Base-by-base conservation (phyloP, 345 rosid species). In the Salix dunnii region DNA sequence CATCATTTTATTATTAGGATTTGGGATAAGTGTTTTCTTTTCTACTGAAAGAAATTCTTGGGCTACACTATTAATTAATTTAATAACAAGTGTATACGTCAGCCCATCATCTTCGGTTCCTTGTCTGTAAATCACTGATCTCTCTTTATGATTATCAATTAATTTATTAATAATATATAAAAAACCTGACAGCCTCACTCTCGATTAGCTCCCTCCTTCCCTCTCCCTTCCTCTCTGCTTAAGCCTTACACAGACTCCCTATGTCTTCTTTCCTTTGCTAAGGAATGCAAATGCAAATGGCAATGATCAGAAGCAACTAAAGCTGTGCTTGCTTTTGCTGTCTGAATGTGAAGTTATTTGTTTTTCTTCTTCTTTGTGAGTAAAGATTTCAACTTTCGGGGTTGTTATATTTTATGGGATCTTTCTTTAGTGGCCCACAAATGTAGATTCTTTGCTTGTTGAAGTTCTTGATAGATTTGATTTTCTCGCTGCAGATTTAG, bases 61-160 rank as follows among this genome's bases (percentile, higher is more conserved):
- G 21, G 61, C 8, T n/a, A 23, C 5, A 58, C 14, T 58, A 23
- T 58, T n/a, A 58, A n/a, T 58, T 58, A 58, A 58, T 58, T 9
- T 73, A 76, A 69, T 77, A 77, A 25, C 14, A 30, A 49, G 40
- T 28, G 11, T 28, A 2, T 28, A 3, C 23, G 63, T 1, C 2
- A n/a, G 60, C 3, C 76, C 78, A 75, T 70, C 48, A 74, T 80
- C 76, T 28, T 75, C 78, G 82, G 28, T 70, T n/a, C 71, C 20
- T 20, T 81, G 83, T 76, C 77, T 72, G 71, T 30, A 72, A 46
- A 68, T 31, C 43, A 30, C 1, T 58, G 63, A 58, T 58, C 28
- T 58, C 63, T 58, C 28, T 46, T 46, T 23, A 58, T 58, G 28
- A 58, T 58, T 58, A 58, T n/a, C 3, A 58, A 23, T 58, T 58